phyloP scores from a whole-genome alignment of 176 grass and related monocot species.

The Ampelocalamus luodianensis region DNA sequence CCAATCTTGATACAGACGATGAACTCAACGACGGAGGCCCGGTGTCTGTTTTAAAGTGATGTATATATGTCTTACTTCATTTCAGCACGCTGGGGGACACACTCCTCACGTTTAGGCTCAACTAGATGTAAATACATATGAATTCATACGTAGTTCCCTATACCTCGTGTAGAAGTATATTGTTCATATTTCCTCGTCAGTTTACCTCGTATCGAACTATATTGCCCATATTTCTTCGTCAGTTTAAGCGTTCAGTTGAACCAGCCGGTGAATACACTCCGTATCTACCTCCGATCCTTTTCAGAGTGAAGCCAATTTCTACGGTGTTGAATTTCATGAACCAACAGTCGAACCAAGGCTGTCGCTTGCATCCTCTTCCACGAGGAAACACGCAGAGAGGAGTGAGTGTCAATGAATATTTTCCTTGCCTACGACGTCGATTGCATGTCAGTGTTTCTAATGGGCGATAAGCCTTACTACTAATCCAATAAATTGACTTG shows the following conservation, averaged over 20 bases:
- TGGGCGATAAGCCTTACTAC: not conserved
- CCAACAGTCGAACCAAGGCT: not conserved
- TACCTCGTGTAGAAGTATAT: too few relatives aligned
- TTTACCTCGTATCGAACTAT: too few relatives aligned
- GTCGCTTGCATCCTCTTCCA: not conserved
- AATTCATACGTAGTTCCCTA: not conserved
- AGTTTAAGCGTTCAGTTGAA: too few relatives aligned
- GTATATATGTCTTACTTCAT: not conserved
- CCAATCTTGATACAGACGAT: slow-evolving; percentile 23
- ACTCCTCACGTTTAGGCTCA: not conserved
- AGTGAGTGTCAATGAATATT: not conserved
- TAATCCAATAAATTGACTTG: slow-evolving; percentile 39
- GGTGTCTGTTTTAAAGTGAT: not conserved
- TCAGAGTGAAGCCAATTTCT: not conserved
- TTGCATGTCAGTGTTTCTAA: not conserved
- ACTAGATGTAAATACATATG: not conserved
- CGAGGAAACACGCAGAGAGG: not conserved
- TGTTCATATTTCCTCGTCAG: too few relatives aligned
- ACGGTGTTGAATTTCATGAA: not conserved
- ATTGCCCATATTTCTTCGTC: too few relatives aligned
- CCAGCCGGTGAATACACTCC: too few relatives aligned
- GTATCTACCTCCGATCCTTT: too few relatives aligned
- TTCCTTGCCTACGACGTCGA: not conserved
- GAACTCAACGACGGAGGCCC: not conserved
- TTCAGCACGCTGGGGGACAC: not conserved